phyloP scores from a whole-genome alignment of 2,329 filamentous ascomycete genomes.

The Xylariaceae sp. region DNA sequence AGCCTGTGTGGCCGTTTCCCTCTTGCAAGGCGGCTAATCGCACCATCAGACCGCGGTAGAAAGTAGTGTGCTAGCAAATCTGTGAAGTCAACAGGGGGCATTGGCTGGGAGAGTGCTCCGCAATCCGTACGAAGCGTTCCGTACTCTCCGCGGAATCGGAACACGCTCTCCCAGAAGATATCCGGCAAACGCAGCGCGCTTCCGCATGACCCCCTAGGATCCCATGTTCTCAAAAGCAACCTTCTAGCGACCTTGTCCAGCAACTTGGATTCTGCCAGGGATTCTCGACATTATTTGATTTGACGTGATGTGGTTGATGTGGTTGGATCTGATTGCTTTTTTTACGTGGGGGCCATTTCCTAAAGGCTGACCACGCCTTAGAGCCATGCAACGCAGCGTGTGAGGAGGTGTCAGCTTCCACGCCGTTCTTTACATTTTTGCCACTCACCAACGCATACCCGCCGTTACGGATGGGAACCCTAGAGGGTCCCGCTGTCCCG shows the following conservation, averaged over 20 bases:
- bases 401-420: neutral
- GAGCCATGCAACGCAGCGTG: no score
- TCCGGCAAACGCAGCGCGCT: slow-evolving; percentile 13
- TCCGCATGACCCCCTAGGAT: slow-evolving; percentile 9
- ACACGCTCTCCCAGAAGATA: slow-evolving; percentile 15
- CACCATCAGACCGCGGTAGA: slow-evolving; percentile 17
- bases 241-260: slow-evolving; percentile 99
- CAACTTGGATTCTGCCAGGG: slow-evolving; percentile 78
- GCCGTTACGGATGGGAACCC: neutral
- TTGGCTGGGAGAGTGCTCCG: no score
- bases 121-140: no score
- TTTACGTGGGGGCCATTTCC: neutral
- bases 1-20: slow-evolving; percentile 12
- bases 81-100: slow-evolving; percentile 10
- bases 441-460: neutral
- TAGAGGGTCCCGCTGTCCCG: slow-evolving; percentile 74
- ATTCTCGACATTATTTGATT: slow-evolving; percentile 86
- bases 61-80: slow-evolving; percentile 9
- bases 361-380: neutral
- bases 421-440: neutral
- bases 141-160: slow-evolving; percentile 7
- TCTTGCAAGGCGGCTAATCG: slow-evolving; percentile 16
- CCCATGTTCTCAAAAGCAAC: slow-evolving; percentile 72
- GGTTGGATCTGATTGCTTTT: neutral
- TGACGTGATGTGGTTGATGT: slow-evolving; percentile 3